These are phyloP conservation scores for Diaporthe australafricana DNA, from an alignment of 2,329 filamentous ascomycete species.

Conservation along the genomic window DNA sequence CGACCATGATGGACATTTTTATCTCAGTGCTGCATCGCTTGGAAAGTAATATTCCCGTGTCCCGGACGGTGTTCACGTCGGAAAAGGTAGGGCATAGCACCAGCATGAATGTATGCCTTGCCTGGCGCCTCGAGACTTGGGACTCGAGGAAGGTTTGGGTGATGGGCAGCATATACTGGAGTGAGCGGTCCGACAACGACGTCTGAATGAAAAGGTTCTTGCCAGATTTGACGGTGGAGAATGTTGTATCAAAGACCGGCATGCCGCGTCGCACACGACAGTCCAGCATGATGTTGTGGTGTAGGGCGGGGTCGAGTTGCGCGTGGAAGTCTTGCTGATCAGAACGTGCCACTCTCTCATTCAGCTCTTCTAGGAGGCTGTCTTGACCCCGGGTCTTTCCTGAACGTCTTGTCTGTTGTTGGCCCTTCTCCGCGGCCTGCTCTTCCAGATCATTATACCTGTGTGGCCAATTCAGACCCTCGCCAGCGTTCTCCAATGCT, in stretches of 20 bases:
- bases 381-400: no score
- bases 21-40: not conserved
- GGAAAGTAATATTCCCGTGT: not conserved
- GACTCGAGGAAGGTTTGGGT: not conserved
- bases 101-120: not conserved
- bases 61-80: not conserved
- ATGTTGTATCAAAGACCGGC: not conserved
- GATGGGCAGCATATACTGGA: not conserved
- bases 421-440: no score
- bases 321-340: not conserved
- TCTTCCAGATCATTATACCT: rapidly evolving
- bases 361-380: not conserved
- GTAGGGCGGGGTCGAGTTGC: not conserved
- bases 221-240: not conserved
- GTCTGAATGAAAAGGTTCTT: not conserved
- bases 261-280: not conserved
- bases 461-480: not conserved
- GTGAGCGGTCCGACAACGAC: not conserved
- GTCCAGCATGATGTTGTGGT: not conserved
- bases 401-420: no score
- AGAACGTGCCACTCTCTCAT: not conserved
- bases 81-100: not conserved
- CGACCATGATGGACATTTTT: not conserved
- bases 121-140: not conserved
- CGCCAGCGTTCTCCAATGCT: not conserved